phyloP scores from a whole-genome alignment of 2,329 filamentous ascomycete species.

The Ceratocystis alfenasii region DNA sequence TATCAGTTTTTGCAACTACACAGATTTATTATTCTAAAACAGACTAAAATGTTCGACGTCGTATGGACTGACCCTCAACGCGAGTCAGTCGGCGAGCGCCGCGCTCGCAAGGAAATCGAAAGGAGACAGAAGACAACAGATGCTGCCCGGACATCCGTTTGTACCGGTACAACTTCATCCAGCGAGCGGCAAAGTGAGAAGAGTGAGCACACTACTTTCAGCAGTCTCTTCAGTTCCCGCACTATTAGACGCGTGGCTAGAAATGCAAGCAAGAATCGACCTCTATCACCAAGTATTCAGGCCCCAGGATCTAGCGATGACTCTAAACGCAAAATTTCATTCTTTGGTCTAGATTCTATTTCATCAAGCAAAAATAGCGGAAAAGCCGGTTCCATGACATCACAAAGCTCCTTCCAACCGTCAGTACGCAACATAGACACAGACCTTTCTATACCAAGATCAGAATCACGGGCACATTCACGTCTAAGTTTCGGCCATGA shows the following conservation, averaged over 20 bases:
- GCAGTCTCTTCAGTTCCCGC: slow-evolving; percentile 35
- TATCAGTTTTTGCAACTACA: not conserved
- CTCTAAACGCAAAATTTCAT: slow-evolving; percentile 8
- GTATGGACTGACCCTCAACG: slow-evolving; percentile 45
- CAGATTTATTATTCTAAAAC: not conserved
- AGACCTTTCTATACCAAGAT: slow-evolving; percentile 9
- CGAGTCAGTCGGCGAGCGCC: slow-evolving; percentile 42
- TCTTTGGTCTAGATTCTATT: slow-evolving; percentile 20
- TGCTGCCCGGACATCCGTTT: slow-evolving; percentile 30
- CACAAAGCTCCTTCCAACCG: slow-evolving; percentile 16
- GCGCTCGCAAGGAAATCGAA: slow-evolving; percentile 38
- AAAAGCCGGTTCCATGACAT: slow-evolving; percentile 17
- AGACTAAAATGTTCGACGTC: slow-evolving; percentile 43
- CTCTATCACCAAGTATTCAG: slow-evolving; percentile 21
- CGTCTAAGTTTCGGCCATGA: slow-evolving; percentile 11
- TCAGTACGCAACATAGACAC: slow-evolving; percentile 12
- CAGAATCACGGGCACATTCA: slow-evolving; percentile 13
- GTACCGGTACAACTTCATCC: slow-evolving; percentile 32
- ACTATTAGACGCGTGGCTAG: slow-evolving; percentile 29
- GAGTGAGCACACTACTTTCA: slow-evolving; percentile 30
- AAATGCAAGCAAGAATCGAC: slow-evolving; percentile 23
- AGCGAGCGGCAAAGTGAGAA: slow-evolving; percentile 18
- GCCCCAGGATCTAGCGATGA: slow-evolving; percentile 14
- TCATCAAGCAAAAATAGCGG: slow-evolving; percentile 11
- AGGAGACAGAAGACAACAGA: slow-evolving; percentile 27